Evolutionary conservation across 2,329 filamentous ascomycete genomes (phyloP).

Genomic region (Boeremia lycopersici): DNA sequence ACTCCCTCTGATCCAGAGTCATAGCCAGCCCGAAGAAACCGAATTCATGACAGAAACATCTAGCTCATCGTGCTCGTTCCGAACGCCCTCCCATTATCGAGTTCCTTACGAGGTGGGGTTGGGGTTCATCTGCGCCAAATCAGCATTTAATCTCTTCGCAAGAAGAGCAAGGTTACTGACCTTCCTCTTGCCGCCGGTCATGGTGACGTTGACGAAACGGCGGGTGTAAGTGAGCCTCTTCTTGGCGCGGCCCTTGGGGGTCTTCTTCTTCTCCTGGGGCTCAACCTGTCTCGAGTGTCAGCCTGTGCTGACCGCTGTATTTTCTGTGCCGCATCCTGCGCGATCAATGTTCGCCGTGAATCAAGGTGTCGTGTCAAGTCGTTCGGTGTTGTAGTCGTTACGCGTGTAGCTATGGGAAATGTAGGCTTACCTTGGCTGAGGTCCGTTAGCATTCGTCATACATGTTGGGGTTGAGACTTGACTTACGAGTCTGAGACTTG

Average conservation of each 20-base stretch:
- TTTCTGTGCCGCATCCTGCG: not conserved
- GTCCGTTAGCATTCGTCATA: slow-evolving; percentile 23
- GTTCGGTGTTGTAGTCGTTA: not conserved
- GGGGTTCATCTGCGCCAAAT: slow-evolving; percentile 74
- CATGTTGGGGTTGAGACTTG: slow-evolving; percentile 17
- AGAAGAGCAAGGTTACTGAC: slow-evolving; percentile 57
- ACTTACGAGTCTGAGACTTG: slow-evolving; percentile 65
- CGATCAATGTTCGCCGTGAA: not conserved
- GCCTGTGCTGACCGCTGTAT: slow-evolving; percentile 13
- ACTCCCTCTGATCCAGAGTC: slow-evolving; percentile 49
- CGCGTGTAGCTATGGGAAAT: not conserved
- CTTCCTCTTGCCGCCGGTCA: slow-evolving; percentile 99
- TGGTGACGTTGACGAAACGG: slow-evolving; percentile 97
- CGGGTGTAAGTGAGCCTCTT: slow-evolving; percentile 97
- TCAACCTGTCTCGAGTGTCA: slow-evolving; percentile 67
- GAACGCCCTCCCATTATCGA: slow-evolving; percentile 27
- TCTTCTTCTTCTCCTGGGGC: slow-evolving; percentile 94
- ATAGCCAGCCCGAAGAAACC: slow-evolving; percentile 46
- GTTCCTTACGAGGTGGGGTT: slow-evolving; percentile 72
- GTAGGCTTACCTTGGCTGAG: slow-evolving; percentile 36
- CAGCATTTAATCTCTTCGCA: slow-evolving; percentile 13
- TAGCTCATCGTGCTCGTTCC: slow-evolving; percentile 43
- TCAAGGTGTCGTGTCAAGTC: not conserved
- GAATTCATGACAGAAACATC: slow-evolving; percentile 44
- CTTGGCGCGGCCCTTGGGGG: slow-evolving; percentile 94